Conservation (phyloP, 1,284 basidiomycete genomes). For the Hortiboletus rubellus region DNA sequence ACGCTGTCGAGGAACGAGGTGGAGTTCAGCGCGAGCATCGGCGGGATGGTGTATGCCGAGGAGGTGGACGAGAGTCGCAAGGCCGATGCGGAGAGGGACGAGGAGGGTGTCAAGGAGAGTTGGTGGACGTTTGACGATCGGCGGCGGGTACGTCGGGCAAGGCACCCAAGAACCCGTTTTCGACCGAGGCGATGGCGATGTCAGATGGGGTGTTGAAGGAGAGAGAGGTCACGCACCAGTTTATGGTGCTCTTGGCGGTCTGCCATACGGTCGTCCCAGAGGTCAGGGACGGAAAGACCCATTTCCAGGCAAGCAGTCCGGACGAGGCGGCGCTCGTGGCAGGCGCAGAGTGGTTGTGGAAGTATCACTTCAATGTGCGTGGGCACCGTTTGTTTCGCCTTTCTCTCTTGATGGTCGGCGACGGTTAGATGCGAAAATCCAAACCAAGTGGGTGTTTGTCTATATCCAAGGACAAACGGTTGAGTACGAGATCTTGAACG, state of each 20-base stretch:
- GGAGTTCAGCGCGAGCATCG: conserved; percentile 95
- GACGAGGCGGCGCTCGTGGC: conserved; percentile 97
- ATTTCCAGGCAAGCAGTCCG: conserved; percentile 96
- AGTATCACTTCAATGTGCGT: conserved; percentile 85
- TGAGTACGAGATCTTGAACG: conserved; percentile 93
- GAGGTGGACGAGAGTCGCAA: conserved; percentile 66
- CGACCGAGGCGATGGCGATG: background rate
- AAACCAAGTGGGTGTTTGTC: conserved; percentile 90
- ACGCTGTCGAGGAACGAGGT: conserved; percentile 98
- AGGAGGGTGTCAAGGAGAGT: conserved; percentile 47
- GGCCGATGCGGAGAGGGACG: conserved; percentile 56
- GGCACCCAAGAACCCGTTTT: conserved; percentile 26
- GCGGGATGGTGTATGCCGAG: conserved; percentile 89
- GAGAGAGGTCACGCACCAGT: conserved; percentile 64
- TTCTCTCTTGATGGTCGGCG: background rate
- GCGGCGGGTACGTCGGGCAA: conserved; percentile 57
- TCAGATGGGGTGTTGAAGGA: conserved; percentile 23
- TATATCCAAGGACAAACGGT: conserved; percentile 70
- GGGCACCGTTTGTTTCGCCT: conserved; percentile 28
- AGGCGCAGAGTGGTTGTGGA: conserved; percentile 87
- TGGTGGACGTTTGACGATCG: conserved; percentile 81
- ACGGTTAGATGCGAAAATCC: conserved; percentile 83
- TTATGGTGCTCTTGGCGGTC: conserved; percentile 92
- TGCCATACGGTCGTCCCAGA: conserved; percentile 99
- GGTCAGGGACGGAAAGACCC: conserved; percentile 77